Evolutionary conservation across 345 rosid species (phyloP).

Genomic region (Populus euphratica): DNA sequence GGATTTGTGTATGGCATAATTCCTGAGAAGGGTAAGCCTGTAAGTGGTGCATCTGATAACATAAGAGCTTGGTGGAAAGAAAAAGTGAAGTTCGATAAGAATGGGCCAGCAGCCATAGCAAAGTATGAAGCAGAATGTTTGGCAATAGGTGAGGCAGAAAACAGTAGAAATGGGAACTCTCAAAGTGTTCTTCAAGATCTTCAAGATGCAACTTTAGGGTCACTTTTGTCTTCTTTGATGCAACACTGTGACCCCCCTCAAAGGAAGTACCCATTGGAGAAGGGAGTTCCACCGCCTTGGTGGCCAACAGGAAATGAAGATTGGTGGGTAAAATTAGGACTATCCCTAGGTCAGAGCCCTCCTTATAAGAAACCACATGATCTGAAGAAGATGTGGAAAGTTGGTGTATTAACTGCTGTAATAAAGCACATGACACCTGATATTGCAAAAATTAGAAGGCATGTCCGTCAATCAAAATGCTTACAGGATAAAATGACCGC

Average conservation of each 20-base stretch:
- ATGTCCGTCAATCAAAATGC: conserved; percentile 91
- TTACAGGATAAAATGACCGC: conserved; percentile 99
- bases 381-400: conserved; percentile 98
- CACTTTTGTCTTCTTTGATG: conserved; percentile 91
- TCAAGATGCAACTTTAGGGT: conserved; percentile 98
- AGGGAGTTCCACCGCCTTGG: conserved; percentile 92
- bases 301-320: conserved; percentile 96
- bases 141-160: conserved; percentile 59
- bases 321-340: conserved; percentile 83
- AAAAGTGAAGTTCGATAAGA: conserved; percentile 92
- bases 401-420: conserved; percentile 91
- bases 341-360: conserved; percentile 61
- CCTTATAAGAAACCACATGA: conserved; percentile 96
- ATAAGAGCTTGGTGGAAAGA: conserved; percentile 99
- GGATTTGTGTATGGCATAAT: conserved; percentile 96
- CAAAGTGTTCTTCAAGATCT: conserved; percentile 78
- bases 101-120: conserved; percentile 88
- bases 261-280: conserved; percentile 90
- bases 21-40: conserved; percentile 95
- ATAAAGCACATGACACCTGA: conserved; percentile 98
- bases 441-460: conserved; percentile 88
- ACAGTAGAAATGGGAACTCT: conserved; percentile 47
- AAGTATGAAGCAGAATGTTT: conserved; percentile 79
- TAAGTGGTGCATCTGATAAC: conserved; percentile 91
- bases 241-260: conserved; percentile 99